Percentiles rank a stretch among this genome's conserved stretches.
Conservation (phyloP, 129 eudicot genomes). For the Scalesia atractyloides region DNA sequence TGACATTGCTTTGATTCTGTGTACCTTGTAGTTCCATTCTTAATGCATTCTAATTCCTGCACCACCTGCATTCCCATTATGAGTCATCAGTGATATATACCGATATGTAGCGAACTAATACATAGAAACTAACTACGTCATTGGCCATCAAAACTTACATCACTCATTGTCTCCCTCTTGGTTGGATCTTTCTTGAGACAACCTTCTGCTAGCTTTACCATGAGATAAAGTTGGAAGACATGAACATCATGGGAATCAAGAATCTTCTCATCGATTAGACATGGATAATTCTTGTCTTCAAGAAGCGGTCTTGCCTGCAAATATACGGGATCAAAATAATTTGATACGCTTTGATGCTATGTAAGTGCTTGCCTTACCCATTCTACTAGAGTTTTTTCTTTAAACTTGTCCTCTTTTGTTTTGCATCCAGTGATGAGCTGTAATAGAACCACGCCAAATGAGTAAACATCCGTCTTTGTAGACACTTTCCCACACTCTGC, state of each 20-base stretch:
- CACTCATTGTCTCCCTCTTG: slow-evolving; percentile 47
- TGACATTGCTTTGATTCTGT: slow-evolving; percentile 20
- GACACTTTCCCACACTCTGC: slow-evolving; percentile 71
- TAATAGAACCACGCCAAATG: slow-evolving; percentile 72
- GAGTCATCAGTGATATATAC: background rate
- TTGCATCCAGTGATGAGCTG: slow-evolving; percentile 67
- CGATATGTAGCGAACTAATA: no score
- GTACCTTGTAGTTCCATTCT: slow-evolving; percentile 30
- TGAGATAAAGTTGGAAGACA: slow-evolving; percentile 59
- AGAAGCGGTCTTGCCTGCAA: slow-evolving; percentile 75
- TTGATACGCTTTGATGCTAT: background rate
- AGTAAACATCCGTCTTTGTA: slow-evolving; percentile 69
- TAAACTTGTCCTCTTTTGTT: slow-evolving; percentile 46
- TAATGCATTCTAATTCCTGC: slow-evolving; percentile 32
- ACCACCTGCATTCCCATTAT: slow-evolving; percentile 36
- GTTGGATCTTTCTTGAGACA: slow-evolving; percentile 61
- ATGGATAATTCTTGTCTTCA: slow-evolving; percentile 53
- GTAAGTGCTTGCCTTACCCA: slow-evolving; percentile 52
- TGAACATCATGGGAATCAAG: slow-evolving; percentile 57
- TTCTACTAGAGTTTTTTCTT: slow-evolving; percentile 63
- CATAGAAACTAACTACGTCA: background rate
- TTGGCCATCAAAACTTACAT: slow-evolving; percentile 39
- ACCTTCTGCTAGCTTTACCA: slow-evolving; percentile 58
- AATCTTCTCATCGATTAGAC: slow-evolving; percentile 52
- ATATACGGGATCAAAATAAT: background rate